Evolutionary conservation across 805 yeast species (phyloP).

Genomic region (Limtongia smithiae): DNA sequence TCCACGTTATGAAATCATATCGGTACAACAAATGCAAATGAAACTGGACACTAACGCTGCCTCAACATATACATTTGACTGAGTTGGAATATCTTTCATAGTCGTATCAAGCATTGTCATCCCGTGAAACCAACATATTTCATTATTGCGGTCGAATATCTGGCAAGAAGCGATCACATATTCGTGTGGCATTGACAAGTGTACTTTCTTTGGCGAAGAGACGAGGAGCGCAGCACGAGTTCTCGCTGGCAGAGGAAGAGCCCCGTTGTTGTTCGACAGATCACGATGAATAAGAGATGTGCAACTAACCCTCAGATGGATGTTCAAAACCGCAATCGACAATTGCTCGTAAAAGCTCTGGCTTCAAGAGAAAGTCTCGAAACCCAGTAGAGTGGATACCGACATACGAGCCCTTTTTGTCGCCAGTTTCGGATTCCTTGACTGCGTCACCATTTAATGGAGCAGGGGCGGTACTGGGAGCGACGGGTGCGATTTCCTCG

Average conservation of each 20-base stretch:
- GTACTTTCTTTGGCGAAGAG: too few species aligned
- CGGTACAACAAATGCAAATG: too few species aligned
- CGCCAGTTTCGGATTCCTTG: constrained; percentile 45
- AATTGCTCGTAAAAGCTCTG: constrained; percentile 94
- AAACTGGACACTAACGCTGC: too few species aligned
- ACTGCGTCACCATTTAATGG: constrained; percentile 35
- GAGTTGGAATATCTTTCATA: too few species aligned
- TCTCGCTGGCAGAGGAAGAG: not conserved
- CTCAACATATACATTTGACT: too few species aligned
- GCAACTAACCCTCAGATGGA: constrained; percentile 89
- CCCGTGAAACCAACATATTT: too few species aligned
- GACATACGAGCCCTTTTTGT: constrained; percentile 93
- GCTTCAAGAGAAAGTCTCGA: constrained; percentile 94
- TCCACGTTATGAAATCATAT: too few species aligned
- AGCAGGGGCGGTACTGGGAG: constrained; percentile 38
- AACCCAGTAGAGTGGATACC: constrained; percentile 98
- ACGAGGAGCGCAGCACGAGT: constrained; percentile 5
- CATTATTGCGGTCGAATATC: too few species aligned
- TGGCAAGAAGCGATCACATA: not conserved
- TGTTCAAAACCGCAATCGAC: constrained; percentile 99
- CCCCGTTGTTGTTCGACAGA: not conserved
- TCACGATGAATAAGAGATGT: not conserved
- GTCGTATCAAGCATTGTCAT: too few species aligned
- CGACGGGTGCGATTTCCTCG: constrained; percentile 81
- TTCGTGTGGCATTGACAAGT: not conserved